Conservation (phyloP, 345 rosid species). For the Pistacia atlantica region DNA sequence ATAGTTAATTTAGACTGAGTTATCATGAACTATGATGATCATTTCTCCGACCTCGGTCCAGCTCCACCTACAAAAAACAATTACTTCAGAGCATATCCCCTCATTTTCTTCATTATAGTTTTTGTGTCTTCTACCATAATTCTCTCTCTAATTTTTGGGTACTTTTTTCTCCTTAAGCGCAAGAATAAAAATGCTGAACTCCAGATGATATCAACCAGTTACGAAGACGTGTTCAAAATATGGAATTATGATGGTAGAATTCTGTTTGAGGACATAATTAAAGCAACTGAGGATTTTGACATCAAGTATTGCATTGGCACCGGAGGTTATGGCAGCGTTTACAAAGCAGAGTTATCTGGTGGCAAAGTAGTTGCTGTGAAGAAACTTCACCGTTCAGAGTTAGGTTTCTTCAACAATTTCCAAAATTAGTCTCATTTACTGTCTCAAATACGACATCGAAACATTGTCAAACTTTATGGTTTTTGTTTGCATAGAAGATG, state of each 20-base stretch:
- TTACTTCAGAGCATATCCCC: background rate
- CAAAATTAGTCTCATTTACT: slow-evolving; percentile 10
- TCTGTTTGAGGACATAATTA: slow-evolving; percentile 16
- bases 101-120: background rate
- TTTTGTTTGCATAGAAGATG: background rate
- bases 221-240: background rate
- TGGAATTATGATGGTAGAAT: slow-evolving; percentile 17
- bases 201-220: background rate
- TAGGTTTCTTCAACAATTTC: background rate
- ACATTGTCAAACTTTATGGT: background rate
- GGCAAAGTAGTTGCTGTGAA: background rate
- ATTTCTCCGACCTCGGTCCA: too few relatives aligned
- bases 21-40: too few relatives aligned
- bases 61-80: too few relatives aligned
- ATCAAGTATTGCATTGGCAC: slow-evolving; percentile 19
- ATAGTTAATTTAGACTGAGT: too few relatives aligned
- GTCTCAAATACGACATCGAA: background rate
- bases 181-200: background rate
- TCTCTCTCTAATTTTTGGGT: background rate
- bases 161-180: background rate
- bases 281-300: slow-evolving; percentile 2
- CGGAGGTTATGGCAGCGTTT: slow-evolving; percentile 14
- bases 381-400: slow-evolving; percentile 13
- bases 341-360: background rate
- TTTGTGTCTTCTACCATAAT: background rate